Evolutionary conservation across 1,284 basidiomycete species (phyloP), one percentile per base, ranked within the genome.

Genomic region (Irpex lacteus): DNA sequence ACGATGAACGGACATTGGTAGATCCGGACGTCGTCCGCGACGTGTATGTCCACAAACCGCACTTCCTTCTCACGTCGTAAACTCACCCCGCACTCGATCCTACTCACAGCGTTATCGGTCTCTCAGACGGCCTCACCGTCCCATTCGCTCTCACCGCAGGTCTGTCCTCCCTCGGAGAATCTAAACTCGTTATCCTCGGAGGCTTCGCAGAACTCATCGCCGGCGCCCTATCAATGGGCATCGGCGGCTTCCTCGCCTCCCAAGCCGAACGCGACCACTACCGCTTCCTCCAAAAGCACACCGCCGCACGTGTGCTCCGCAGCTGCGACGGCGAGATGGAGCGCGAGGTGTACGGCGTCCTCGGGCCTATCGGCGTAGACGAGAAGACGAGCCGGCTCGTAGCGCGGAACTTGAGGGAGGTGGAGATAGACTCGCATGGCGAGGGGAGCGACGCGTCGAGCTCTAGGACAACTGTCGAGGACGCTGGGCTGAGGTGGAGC

Each of bases 171-270:
- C 85, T 98, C 18, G 96, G 96, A 58, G 89, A 92, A 69, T 95
- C 93, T 11, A 87, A 84, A 61, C 83, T 98, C 44, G 96, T 98
- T 70, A 92, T 98, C 56, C 83, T 98, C 58, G 94, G 95, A 70
- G 95, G 96, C 57, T 79, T 98, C 59, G 94, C 96, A 34, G 94
- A 98, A 75, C 88, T 98, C 68, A 93, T 96, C 65, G 94, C 95
- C 2, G 96, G 96, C n/a, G 93, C 95, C 7, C 94, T 98, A 66
- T 91, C 89, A 0, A 99, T 98, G 97, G 96, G 96, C 65, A 92
- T 98, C 59, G 97, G 97, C 63, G 97, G 97, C 26, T 98, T 97
- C 83, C 89, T 99, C 62, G 95, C 95, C 1, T 95, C 96, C 0
- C 95, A 98, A 77, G 93, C 97, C 47, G 97, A 99, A 77, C 87